These are phyloP conservation scores for Powellomyces hirtus DNA, from an alignment of 192 early-diverging fungal genomes.

Conservation along the genomic window DNA sequence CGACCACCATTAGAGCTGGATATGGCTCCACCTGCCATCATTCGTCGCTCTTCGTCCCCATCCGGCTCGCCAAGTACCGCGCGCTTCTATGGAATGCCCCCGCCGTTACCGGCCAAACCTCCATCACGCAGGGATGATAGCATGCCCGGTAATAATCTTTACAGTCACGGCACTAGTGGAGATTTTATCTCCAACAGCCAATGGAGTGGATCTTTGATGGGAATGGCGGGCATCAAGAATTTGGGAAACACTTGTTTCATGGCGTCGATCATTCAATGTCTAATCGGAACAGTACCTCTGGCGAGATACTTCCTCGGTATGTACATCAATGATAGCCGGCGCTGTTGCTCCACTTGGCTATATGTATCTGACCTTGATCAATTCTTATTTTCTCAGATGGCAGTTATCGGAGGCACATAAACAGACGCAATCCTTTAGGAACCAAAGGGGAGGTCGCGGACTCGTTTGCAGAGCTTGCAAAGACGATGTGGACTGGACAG, in stretches of 20 bases:
- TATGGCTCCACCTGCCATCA: constrained; percentile 10
- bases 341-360: background rate
- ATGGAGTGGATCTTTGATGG: constrained; percentile 21
- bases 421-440: constrained; percentile 66
- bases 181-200: background rate
- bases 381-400: constrained; percentile 37
- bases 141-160: background rate
- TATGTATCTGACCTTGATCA: background rate
- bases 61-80: constrained; percentile 24
- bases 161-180: background rate
- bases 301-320: constrained; percentile 43
- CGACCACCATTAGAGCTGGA: constrained; percentile 10
- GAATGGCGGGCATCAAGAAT: constrained; percentile 68
- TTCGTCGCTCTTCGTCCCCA: constrained; percentile 29
- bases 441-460: constrained; percentile 72
- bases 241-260: constrained; percentile 91
- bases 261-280: constrained; percentile 87
- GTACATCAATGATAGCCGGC: background rate
- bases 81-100: constrained; percentile 21
- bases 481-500: constrained; percentile 79
- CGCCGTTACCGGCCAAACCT: constrained; percentile 6
- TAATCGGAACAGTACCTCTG: constrained; percentile 68
- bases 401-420: constrained; percentile 60
- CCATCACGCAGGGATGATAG: background rate
- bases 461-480: constrained; percentile 74